Percentiles rank a stretch among this genome's conserved stretches.
phyloP scores from a whole-genome alignment of 2,329 filamentous ascomycete genomes.

The Penicillium sp. region DNA sequence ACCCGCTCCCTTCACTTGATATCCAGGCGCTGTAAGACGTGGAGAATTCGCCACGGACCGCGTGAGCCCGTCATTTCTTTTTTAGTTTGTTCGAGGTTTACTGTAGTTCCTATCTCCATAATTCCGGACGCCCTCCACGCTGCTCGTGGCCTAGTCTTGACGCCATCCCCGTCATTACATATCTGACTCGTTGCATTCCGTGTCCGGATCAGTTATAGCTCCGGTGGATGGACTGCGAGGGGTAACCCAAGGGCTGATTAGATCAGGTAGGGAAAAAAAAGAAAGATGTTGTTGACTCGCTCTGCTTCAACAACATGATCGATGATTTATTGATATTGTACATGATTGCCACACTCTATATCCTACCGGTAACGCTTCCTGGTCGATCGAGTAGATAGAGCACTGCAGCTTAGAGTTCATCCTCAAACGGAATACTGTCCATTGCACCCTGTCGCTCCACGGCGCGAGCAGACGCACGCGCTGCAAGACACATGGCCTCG shows the following conservation, averaged over 20 bases:
- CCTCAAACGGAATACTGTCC: conserved; percentile 56
- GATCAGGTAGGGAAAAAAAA: neutral
- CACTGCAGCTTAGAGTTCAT: conserved; percentile 45
- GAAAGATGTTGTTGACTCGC: conserved; percentile 4
- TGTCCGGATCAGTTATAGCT: neutral
- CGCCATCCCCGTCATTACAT: conserved; percentile 13
- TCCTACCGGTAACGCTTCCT: no score
- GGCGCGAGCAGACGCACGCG: conserved; percentile 51
- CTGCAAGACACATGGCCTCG: conserved; percentile 51
- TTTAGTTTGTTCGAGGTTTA: neutral
- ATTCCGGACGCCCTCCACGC: conserved; percentile 4
- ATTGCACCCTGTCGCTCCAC: conserved; percentile 55
- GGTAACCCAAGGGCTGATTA: conserved; percentile 13
- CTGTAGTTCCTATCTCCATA: neutral
- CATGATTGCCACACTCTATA: conserved; percentile 9
- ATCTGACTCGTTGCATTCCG: conserved; percentile 13
- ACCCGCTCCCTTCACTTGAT: neutral
- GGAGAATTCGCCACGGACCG: neutral
- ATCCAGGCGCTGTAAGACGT: neutral
- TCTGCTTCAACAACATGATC: neutral
- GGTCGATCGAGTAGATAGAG: no score
- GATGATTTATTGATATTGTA: conserved; percentile 23
- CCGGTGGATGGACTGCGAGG: conserved; percentile 5
- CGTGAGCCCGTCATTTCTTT: conserved; percentile 9
- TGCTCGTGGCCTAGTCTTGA: conserved; percentile 4